Evolutionary conservation across 257 asterid species (phyloP), one percentile per base, ranked within the genome.

Genomic region (Fraxinus anomala): DNA sequence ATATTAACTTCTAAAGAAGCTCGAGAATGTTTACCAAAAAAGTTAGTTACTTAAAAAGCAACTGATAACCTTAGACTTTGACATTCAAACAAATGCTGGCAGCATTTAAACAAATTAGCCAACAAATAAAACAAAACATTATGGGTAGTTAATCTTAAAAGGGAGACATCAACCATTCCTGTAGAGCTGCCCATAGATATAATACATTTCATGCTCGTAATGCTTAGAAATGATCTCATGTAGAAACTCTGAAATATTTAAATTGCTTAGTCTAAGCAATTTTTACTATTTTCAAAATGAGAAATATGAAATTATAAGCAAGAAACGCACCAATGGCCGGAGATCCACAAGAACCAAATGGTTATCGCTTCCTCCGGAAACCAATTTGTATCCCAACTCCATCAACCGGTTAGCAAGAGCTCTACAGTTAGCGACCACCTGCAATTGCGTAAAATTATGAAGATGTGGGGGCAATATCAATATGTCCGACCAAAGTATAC

Each of bases 331-430:
- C 16, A 93, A 68, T 71, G 98, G 98, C 75, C 95, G 92, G 76
- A 96, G 97, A 83, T 93, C 99, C 74, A 96, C 96, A 74, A 96
- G 99, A 83, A 96, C 94, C 86, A 96, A 85, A 87, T 96, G 99
- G 85, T 96, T 93, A 76, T 96, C 98, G 79, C 93, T 96, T 68
- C 99, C 98, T 61, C 98, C 99, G 6, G 97, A 93, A 28, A 96
- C 99, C 75, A 96, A 84, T 73, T 84, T 87, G 88, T 89, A 93
- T 67, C 98, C 99, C 88, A 96, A 84, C 86, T 92, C 97, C 73
- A 73, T 39, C 40, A 93, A 80, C 71, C 95, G 89, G 56, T 83
- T 76, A 30, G 98, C 99, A 68, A 96, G 94, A 80, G 98, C 96
- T 87, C 94, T 87, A 82, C 96, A 89, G 77, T 96, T 96, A 34